phyloP scores from a whole-genome alignment of 164 flowering plant species.

The Cinnamomum chago region DNA sequence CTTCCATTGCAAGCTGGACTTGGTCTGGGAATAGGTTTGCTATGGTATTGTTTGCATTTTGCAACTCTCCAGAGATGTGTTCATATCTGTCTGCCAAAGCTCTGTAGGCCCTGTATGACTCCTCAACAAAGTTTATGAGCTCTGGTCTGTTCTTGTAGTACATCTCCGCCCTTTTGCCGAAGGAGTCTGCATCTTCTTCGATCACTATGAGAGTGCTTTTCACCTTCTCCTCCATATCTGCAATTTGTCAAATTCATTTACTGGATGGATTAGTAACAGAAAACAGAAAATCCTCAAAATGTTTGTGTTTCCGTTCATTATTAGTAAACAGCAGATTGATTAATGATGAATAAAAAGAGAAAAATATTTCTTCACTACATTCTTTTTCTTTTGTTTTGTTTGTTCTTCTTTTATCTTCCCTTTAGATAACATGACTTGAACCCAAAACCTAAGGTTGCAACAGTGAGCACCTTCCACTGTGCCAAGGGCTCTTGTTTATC shows the following conservation, averaged over 20 bases:
- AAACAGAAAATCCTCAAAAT: background rate
- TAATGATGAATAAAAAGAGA: background rate
- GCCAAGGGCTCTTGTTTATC: no score
- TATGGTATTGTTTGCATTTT: conserved; percentile 70
- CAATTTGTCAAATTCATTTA: conserved; percentile 1
- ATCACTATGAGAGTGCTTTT: conserved; percentile 48
- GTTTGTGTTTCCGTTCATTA: background rate
- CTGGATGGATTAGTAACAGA: background rate
- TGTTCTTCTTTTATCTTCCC: no score
- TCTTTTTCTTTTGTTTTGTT: no score
- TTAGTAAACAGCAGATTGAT: background rate
- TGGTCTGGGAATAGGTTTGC: conserved; percentile 75
- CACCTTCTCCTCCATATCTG: conserved; percentile 90
- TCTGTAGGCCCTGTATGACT: conserved; percentile 60
- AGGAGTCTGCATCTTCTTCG: conserved; percentile 76
- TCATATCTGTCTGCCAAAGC: conserved; percentile 88
- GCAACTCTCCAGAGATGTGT: conserved; percentile 67
- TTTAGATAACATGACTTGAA: no score
- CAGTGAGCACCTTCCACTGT: no score
- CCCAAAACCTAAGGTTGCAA: no score
- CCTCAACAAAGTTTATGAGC: conserved; percentile 62
- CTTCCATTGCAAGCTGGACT: conserved; percentile 34
- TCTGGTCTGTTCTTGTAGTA: conserved; percentile 82
- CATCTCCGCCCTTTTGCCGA: conserved; percentile 75
- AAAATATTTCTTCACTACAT: no score